Evolutionary conservation across 2,329 filamentous ascomycete genomes (phyloP), one percentile per base, ranked within the genome.

Genomic region (Ophiostoma ips): DNA sequence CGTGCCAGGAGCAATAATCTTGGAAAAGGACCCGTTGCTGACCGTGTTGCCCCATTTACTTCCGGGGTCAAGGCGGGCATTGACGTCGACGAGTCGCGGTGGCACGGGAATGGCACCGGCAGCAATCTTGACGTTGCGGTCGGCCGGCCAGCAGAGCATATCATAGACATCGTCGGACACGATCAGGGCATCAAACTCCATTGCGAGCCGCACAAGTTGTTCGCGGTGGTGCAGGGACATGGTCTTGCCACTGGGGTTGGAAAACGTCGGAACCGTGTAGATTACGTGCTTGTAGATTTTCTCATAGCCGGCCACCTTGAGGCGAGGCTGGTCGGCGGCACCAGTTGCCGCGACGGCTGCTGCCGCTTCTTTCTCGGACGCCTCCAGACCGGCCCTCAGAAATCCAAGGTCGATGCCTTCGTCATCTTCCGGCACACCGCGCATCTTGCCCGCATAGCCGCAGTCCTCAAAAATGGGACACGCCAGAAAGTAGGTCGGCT

Each of bases 121-220:
- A 3, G 19, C 21, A 13, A 41, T 19, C 15, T 41, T 41, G 38
- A 41, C 8, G 58, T 61, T 5, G 78, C 77, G 6, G 4, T 36
- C 33, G 13, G 54, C 55, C 2, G 55, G 55, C 80, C 80, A 85
- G 57, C 77, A 71, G 10, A 87, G 66, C 55, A 81, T 75, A 60
- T 87, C 82, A 58, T 87, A 87, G 0, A 86, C 81, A 62, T 87
- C 83, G 60, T 87, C 82, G 2, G 75, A 72, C 7, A 85, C 68
- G 41, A 86, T 62, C 16, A 86, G 65, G 2, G 79, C 79, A 59
- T 86, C 80, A 56, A 72, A 79, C 45, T 78, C 68, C 38, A 80
- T 67, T 1, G 82, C 83, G 11, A 85, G 58, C 12, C 66, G 64
- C 11, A 86, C 71, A 1, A 86, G 65, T 28, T 71, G 64, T 49